Evolutionary conservation across 495 filamentous ascomycete species (phyloP), one percentile per base, ranked within the genome.

Genomic region (Bombardia bombarda): DNA sequence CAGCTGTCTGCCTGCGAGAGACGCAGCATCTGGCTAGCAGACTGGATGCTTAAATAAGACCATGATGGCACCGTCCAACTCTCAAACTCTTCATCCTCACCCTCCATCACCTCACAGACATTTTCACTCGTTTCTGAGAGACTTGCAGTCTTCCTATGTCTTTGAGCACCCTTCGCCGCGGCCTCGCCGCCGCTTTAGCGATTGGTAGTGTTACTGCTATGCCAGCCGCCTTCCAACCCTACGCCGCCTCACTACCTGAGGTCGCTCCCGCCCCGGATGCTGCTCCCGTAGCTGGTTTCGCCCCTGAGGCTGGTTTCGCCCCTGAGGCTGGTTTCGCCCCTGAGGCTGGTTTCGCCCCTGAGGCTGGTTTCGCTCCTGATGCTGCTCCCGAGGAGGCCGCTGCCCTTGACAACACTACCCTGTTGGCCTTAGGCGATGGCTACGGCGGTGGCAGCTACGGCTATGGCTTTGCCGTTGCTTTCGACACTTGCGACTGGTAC

Each of bases 141-240:
- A 28, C 26, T 28, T 28, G 26, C 2, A 28, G 26, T 28, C 26
- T 7, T 28, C 26, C 30, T 32, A 55, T 55, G 52, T 45, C 33
- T 18, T 26, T 41, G 21, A 48, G 38, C 23, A 26, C 37, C 26
- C 44, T 47, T 36, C 49, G 44, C 43, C 35, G 36, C 35, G 33
- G 41, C 40, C 22, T 51, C 33, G 44, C 45, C 36, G 52, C 38
- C 42, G 19, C 52, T 37, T 40, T 42, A 20, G 33, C 52, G 2
- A 45, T 24, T 32, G 34, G 31, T 19, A 17, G 41, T 4, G 42
- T 45, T 24, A 7, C 26, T n/a, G 49, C 52, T 13, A 41, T 42
- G 9, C 52, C 52, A 4, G 31, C 42, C 2, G 21, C 17, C 18
- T 4, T 21, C 34, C 22, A 46, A 42, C 33, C 37, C 32, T 17